These are phyloP conservation scores for Lecanicillium sp. DNA, from an alignment of 2,329 filamentous ascomycete genomes.

Conservation along the genomic window DNA sequence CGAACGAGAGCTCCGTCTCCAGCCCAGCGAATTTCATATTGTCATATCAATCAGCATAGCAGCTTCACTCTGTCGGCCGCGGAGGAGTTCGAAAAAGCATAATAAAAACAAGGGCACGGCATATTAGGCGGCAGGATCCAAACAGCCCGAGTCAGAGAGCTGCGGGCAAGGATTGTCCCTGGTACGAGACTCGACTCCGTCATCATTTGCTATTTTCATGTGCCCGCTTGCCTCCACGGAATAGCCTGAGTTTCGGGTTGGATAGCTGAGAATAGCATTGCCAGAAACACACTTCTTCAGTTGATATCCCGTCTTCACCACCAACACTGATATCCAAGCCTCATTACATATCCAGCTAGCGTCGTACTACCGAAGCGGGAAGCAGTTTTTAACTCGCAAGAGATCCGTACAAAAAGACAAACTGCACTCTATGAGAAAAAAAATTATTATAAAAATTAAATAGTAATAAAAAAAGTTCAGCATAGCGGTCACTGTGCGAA, in stretches of 20 bases:
- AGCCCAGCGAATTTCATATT: too few relatives aligned
- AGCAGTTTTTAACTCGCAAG: neutral
- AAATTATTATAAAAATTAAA: constrained; percentile 1
- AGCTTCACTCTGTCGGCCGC: too few relatives aligned
- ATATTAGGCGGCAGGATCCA: neutral
- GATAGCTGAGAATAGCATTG: neutral
- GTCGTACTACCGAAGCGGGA: neutral
- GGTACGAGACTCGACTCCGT: too few relatives aligned
- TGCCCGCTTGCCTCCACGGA: neutral
- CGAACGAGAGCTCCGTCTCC: too few relatives aligned
- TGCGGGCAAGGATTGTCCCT: neutral
- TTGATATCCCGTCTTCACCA: neutral
- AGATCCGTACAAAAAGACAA: neutral
- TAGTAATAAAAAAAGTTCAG: neutral
- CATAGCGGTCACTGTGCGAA: neutral
- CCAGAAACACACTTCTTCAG: neutral
- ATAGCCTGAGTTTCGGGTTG: neutral
- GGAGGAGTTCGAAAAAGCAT: neutral
- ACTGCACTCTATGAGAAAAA: neutral
- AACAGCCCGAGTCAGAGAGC: constrained; percentile 5
- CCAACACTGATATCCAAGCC: too few relatives aligned
- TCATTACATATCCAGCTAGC: neutral
- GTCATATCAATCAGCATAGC: too few relatives aligned
- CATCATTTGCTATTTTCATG: too few relatives aligned
- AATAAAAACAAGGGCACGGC: neutral